Base-by-base conservation (phyloP, 345 rosid species). In the Heritiera littoralis region DNA sequence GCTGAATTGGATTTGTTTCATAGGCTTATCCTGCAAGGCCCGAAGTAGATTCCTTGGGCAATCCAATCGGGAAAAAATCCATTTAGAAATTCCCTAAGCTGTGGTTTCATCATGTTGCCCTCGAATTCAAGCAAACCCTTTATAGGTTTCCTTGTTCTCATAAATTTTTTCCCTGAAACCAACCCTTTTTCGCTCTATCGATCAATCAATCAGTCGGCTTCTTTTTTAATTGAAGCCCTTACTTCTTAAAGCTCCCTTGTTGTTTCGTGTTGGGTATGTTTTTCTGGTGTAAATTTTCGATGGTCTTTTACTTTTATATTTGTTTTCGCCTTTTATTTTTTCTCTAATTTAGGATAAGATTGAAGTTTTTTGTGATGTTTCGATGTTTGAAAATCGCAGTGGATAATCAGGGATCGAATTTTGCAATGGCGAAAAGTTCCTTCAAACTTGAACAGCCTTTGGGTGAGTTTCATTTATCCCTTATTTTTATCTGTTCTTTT, bases 381-480 rank as follows among this genome's bases (percentile, higher is more conserved):
- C 58, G 84, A 56, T 87, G 90, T 86, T 77, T 88, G 79, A 89
- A 85, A 76, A 76, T 84, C 45, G 84, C 91, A 89, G 90, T 54
- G 65, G 79, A 77, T 48, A 74, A 77, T 77, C 78, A 81, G 45
- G 75, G 79, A n/a, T 64, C 72, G 11, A 70, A 65, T 45, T 48
- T 51, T 66, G 70, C 77, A 85, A 92, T 92, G 97, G 90, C 91
- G 74, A 91, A 87, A 79, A 86, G 85, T 77, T 84, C 90, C 17
- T 89, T 91, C 91, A 89, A 89, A 88, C 86, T 86, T 66, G 89
- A 89, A 52, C 92, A 91, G 72, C 89, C 93, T 23, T 74, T 91
- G 79, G 94, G 97, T 92, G 70, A 32, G 90, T 81, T 46, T 70
- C 56, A 64, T 48, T 14, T 55, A 20, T 46, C 72, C 52, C 64